phyloP scores from a whole-genome alignment of 2,329 filamentous ascomycete species.

The Diaporthe capsici region DNA sequence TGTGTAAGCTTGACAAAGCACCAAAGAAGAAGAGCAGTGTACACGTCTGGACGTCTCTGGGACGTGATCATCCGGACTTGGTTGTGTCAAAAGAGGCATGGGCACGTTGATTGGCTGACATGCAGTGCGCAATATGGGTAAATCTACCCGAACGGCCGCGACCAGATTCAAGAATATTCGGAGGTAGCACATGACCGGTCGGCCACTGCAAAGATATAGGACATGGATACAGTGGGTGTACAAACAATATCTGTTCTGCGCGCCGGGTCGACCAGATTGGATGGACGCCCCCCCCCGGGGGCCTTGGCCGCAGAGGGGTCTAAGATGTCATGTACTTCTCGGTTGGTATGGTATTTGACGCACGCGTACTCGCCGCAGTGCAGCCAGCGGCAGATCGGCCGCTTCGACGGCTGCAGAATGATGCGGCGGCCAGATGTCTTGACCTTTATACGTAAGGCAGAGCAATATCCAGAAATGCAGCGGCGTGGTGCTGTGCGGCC shows the following conservation, averaged over 20 bases:
- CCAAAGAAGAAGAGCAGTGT: conserved; percentile 1
- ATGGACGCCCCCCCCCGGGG: not conserved
- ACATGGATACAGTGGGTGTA: not conserved
- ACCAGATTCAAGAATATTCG: not conserved
- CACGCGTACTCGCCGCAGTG: not conserved
- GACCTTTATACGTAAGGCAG: not conserved
- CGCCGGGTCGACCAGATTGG: conserved; percentile 8
- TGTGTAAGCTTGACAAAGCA: conserved; percentile 38
- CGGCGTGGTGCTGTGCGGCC: conserved; percentile 17
- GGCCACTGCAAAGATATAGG: conserved; percentile 7
- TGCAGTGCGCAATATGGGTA: conserved; percentile 8
- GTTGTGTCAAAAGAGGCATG: conserved; percentile 17
- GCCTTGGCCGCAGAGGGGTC: not conserved
- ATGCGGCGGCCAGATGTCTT: conserved; percentile 2
- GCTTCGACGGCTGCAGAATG: conserved; percentile 23
- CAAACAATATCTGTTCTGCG: not conserved
- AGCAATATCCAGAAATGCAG: conserved; percentile 7
- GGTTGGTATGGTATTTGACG: not conserved
- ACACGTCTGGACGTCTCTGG: conserved; percentile 12
- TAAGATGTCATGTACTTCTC: not conserved
- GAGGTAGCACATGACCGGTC: conserved; percentile 29
- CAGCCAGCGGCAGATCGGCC: conserved; percentile 15
- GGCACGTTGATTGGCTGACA: not conserved
- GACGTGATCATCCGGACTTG: conserved; percentile 20
- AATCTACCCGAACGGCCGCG: conserved; percentile 24